Conservation (phyloP, 805 yeast genomes). For the Saccharomycopsis schoenii region DNA sequence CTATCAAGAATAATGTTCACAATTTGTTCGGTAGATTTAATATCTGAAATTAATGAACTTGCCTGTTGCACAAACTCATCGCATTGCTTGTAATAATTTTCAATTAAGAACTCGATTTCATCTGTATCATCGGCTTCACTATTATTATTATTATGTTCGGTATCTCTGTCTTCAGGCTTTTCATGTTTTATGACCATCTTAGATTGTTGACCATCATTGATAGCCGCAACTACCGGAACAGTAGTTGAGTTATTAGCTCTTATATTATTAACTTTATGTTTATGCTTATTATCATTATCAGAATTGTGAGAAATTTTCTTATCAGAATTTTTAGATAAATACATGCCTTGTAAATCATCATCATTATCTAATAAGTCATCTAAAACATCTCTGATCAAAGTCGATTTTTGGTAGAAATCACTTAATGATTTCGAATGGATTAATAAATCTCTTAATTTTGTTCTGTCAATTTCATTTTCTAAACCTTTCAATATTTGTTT, state of each 20-base stretch:
- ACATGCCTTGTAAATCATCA: constrained; percentile 74
- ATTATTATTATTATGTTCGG: constrained; percentile 49
- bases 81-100: constrained; percentile 80
- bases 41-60: constrained; percentile 69
- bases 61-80: constrained; percentile 93
- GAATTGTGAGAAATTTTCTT: constrained; percentile 30
- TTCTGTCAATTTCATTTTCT: constrained; percentile 74
- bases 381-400: constrained; percentile 69
- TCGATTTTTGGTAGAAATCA: constrained; percentile 76
- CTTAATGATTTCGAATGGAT: constrained; percentile 78
- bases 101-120: constrained; percentile 84
- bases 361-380: constrained; percentile 84
- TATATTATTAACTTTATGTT: not conserved
- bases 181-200: not conserved
- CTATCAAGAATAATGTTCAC: constrained; percentile 88
- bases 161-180: constrained; percentile 33
- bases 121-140: constrained; percentile 4
- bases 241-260: not conserved
- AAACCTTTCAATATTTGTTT: constrained; percentile 64
- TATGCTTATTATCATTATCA: not conserved
- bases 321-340: constrained; percentile 36
- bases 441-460: constrained; percentile 64
- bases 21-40: constrained; percentile 88
- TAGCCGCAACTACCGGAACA: not conserved
- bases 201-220: not conserved